Base-by-base conservation (phyloP, 2,329 filamentous ascomycete species). In the Bisporella sp. region DNA sequence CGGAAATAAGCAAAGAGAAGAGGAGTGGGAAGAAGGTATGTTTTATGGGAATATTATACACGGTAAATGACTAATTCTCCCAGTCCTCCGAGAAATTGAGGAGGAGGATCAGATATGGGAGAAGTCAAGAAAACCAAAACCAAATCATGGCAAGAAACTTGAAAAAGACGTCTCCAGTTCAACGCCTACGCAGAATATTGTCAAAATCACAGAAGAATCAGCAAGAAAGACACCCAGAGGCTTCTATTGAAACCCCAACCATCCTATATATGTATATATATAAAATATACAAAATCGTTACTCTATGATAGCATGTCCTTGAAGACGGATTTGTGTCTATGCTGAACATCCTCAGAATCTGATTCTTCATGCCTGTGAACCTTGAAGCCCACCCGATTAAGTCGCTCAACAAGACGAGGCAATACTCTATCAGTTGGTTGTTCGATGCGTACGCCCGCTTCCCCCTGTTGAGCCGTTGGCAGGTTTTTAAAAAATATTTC, bases 11-110 rank as follows among this genome's bases (percentile, higher is more conserved):
- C 77, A 77, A 57, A 81, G 80, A 64, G 93, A 99, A 69, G 73
- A 77, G 55, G 88, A 90, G 61, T 99, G 93, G 95, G 87, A 92
- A 69, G 84, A 95, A 66, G 81, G 89, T 87, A 71, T 64, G 77
- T 68, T 50, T 45, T 45, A 31, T 45, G 2, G 35, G 35, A n/a
- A 37, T 37, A n/a, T 9, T 8, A 37, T n/a, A 9, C 8, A 4
- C 4, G n/a, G 35, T 3, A 31, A 45, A 13, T 45, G 40, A 13
- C 3, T 39, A 11, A 13, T 42, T 49, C 29, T 28, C n/a, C 31
- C 53, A 86, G 84, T 86, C 12, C 55, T 89, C 57, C 75, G 74
- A 59, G 80, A 85, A 47, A 79, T 89, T 50, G 82, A 87, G 64
- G 73, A 75, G 45, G 82, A 86, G 59, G 79, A 85, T 32, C 66